Conservation (phyloP, 2,329 filamentous ascomycete species). For the Chalara sp. region DNA sequence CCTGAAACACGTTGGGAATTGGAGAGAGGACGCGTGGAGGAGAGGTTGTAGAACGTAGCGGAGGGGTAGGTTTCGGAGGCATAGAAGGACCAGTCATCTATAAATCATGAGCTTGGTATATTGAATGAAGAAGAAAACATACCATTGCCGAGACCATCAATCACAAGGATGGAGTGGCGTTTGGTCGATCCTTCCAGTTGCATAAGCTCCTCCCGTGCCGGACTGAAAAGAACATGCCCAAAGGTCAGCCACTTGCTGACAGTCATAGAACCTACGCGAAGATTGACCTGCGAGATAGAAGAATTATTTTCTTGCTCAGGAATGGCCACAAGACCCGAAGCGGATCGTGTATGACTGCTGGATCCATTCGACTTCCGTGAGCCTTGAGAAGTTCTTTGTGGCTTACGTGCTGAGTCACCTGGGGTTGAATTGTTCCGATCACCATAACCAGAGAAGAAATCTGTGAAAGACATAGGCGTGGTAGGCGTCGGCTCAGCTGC, state of each 20-base stretch:
- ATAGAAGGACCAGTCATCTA: conserved; percentile 79
- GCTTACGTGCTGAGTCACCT: conserved; percentile 4
- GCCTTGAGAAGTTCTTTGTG: conserved; percentile 8
- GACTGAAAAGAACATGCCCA: conserved; percentile 76
- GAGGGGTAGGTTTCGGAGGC: conserved; percentile 72
- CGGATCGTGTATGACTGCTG: conserved; percentile 15
- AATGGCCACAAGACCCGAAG: conserved; percentile 13
- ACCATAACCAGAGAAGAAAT: conserved; percentile 35
- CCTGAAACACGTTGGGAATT: conserved; percentile 33
- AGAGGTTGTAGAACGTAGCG: conserved; percentile 71
- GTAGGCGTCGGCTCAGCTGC: conserved; percentile 34
- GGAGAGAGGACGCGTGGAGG: conserved; percentile 43
- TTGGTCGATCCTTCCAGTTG: conserved; percentile 41
- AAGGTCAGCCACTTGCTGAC: conserved; percentile 86
- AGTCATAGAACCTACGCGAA: conserved; percentile 74
- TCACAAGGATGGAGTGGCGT: conserved; percentile 62
- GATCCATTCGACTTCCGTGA: conserved; percentile 15
- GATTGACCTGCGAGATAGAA: conserved; percentile 63
- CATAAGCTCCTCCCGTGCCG: conserved; percentile 64
- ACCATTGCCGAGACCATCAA: conserved; percentile 76
- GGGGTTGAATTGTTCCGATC: conserved; percentile 27
- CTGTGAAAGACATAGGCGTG: conserved; percentile 36
- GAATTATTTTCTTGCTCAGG: conserved; percentile 45
- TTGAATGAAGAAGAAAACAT: conserved; percentile 7
- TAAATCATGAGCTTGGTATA: conserved; percentile 8